Evolutionary conservation across 768 basidiomycete species (phyloP), one percentile per base, ranked within the genome.

Genomic region (Lentinula lateritia): DNA sequence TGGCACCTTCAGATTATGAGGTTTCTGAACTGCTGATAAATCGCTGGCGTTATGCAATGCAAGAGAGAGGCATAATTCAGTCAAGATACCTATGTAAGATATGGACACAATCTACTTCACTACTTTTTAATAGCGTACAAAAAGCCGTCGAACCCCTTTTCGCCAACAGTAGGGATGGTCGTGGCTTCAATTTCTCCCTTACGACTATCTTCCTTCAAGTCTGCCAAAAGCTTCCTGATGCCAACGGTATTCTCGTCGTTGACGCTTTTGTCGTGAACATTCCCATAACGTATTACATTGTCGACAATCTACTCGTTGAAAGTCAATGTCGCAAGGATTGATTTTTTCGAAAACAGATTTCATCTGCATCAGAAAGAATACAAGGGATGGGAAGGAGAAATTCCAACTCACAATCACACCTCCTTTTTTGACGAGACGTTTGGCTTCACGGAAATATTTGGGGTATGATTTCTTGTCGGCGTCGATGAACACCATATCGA

Each of bases 401-500:
- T 28, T 28, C 28, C 28, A 28, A 76, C 82, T 61, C 65, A 83
- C 84, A 60, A 89, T 85, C 23, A 88, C 78, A 15, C 86, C 87
- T 10, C 84, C 83, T 45, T 78, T 78, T 53, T 81, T 76, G 0
- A 84, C 76, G 9, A 90, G 74, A 15, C 87, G 79, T 67, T 88
- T 84, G 0, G 82, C 82, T 62, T 88, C 80, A 1, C 69, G 72
- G 73, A 85, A 87, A 67, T 89, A 89, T 3, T 74, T 73, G 18
- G 75, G 58, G 63, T 84, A 85, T 43, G 75, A 76, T 6, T 72
- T 69, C 68, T 89, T 89, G 74, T 89, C 86, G 6, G 87, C 89
- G 71, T 90, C 88, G 63, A 89, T 87, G 76, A 90, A 90, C 2
- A 78, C 77, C 23, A 91, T 70, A 69, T 90, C 88, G 69, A 87